Base-by-base conservation (phyloP, 371 early-diverging fungal species). In the Dinochytrium kinnereticum region DNA sequence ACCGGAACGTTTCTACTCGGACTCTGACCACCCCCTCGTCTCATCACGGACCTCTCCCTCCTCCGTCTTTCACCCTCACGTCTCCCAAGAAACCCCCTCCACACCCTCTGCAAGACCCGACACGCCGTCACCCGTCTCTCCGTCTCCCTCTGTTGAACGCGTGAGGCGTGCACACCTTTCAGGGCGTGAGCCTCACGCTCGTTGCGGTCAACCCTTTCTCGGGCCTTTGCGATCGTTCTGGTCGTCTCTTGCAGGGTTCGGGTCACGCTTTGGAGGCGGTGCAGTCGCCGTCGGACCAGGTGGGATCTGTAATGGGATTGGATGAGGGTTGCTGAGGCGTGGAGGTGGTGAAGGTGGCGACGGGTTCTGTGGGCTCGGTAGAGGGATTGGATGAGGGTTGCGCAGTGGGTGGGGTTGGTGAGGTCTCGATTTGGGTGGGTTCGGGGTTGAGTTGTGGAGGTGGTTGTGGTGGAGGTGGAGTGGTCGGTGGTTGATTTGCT, bases 301-400 rank as follows among this genome's bases (percentile, higher is more conserved):
- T 57, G 53, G 19, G 37, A 36, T 2, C 66, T 36, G 55, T 59
- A 28, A 19, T 17, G 5, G 19, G 67, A 5, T 28, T 72, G 65
- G 36, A 72, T 44, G 50, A 13, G 13, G n/a, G 38, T 17, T 0
- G 72, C 67, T 1, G 51, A 34, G 10, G 1, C 31, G 19, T 36
- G 55, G 3, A 50, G 34, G 19, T 50, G 39, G 30, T 13, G 10
- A 10, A 66, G 51, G 15, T 30, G 26, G 24, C 17, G 36, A 24
- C 72, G 65, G 51, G 64, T 61, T 21, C 50, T 50, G 40, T 66
- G 44, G 36, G 66, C 50, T 15, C 72, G 64, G 31, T 33, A 72
- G n/a, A 39, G 30, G 17, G 31, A 30, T 64, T 64, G 64, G 19
- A 64, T 64, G 64, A 64, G 19, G 64, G 33, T 57, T 7, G 59